Evolutionary conservation across 257 asterid genomes (phyloP), one percentile per base, ranked within the genome.

Genomic region (Fraxinus cuspidata): DNA sequence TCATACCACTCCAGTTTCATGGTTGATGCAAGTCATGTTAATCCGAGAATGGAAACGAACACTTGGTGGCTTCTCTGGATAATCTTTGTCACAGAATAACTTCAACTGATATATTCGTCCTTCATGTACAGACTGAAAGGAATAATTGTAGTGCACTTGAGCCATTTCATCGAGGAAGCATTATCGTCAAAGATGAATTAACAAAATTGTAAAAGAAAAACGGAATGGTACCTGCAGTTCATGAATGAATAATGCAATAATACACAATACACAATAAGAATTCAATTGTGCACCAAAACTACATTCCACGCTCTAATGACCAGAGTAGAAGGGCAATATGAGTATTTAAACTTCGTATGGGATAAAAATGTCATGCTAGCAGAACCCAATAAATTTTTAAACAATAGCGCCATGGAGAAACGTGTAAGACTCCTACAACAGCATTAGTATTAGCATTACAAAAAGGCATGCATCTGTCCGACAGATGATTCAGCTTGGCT

Each of bases 61-160:
- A 78, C 75, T 78, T 66, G 90, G 90, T 23, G 88, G 90, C 88
- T 86, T 86, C 83, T 86, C 90, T 2, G 90, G 90, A 40, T 86
- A 86, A 82, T 86, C 90, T 81, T 86, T 86, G 90, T 86, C 90
- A 6, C 90, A 86, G 44, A 86, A 86, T 53, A 86, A 74, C 81
- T 86, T 86, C 80, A 86, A 75, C 74, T 86, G 90, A 77, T 86
- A 86, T 38, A 86, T 86, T 47, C 90, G 88, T n/a, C 88, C 88
- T 78, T 86, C 90, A 28, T 86, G 90, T 29, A 86, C 90, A 19
- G 90, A 84, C 90, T 86, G 84, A 28, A 80, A 49, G 44, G 77
- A 72, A 42, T 18, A 53, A 53, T 5, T 3, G 4, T 47, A 47
- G n/a, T 47, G 21, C 58, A 49, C 58, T 49, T 53, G 7, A 7